phyloP scores from a whole-genome alignment of 1,284 basidiomycete species.

The Thelephora terrestris region DNA sequence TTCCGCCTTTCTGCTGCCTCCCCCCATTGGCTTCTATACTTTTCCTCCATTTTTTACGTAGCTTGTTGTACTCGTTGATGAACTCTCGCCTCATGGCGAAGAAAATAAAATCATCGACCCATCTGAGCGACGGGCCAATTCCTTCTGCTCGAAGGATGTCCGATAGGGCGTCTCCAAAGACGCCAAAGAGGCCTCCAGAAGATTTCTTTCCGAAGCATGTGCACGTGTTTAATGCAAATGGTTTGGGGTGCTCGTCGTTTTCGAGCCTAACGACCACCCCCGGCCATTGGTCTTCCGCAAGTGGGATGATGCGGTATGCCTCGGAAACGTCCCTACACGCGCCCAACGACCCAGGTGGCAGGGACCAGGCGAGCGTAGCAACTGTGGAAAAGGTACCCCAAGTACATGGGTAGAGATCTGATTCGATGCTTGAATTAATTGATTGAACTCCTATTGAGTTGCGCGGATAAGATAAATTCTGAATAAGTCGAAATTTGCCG shows the following conservation, averaged over 20 bases:
- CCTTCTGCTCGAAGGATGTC: slow-evolving; percentile 12
- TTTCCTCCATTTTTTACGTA: not conserved
- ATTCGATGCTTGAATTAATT: slow-evolving; percentile 26
- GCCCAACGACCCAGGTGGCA: no score
- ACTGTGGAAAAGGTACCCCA: no score
- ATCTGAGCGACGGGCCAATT: slow-evolving; percentile 8
- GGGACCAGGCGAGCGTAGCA: no score
- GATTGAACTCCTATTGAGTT: no score
- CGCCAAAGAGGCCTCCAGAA: slow-evolving; percentile 8
- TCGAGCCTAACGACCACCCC: slow-evolving; percentile 17
- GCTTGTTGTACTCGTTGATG: slow-evolving; percentile 4
- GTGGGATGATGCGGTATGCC: slow-evolving; percentile 24
- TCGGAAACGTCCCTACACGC: no score
- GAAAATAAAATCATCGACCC: slow-evolving; percentile 13
- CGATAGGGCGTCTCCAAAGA: slow-evolving; percentile 1
- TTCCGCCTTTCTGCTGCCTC: slow-evolving; percentile 14
- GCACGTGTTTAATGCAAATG: slow-evolving; percentile 17
- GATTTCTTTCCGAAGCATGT: slow-evolving; percentile 22
- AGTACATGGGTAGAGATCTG: no score
- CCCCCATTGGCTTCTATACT: slow-evolving; percentile 1
- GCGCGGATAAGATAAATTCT: slow-evolving; percentile 30
- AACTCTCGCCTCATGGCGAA: not conserved
- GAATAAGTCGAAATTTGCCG: slow-evolving; percentile 17
- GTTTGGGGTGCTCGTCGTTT: slow-evolving; percentile 9
- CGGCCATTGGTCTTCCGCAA: slow-evolving; percentile 24